A percentile compares a stretch with the other conserved stretches of the same genome.
Evolutionary conservation across 176 grass and related monocot genomes (phyloP).

Genomic region (Lolium rigidum): DNA sequence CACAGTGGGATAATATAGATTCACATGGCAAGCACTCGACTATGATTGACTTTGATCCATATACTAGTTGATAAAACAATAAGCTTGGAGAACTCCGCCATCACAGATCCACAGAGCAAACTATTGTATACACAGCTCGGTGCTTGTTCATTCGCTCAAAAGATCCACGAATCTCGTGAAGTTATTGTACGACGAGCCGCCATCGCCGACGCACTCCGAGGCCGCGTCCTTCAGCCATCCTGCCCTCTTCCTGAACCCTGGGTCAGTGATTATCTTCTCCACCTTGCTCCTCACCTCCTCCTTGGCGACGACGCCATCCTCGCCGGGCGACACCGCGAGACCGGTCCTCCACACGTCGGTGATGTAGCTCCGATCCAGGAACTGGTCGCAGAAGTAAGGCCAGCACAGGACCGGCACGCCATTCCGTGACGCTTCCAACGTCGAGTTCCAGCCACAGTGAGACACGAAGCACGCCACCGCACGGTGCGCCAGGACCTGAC

Average conservation of each 20-base stretch:
- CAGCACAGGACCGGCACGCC: conserved; percentile 56
- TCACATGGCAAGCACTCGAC: not conserved
- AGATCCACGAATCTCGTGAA: conserved; percentile 20
- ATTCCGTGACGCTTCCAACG: conserved; percentile 41
- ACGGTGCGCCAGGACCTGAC: conserved; percentile 39
- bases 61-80: not conserved
- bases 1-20: no score
- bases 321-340: conserved; percentile 40
- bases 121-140: no score
- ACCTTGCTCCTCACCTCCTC: conserved; percentile 52
- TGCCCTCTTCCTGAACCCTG: conserved; percentile 38
- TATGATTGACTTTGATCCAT: not conserved
- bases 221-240: conserved; percentile 31
- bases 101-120: not conserved
- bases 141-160: not conserved
- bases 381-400: conserved; percentile 65
- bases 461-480: conserved; percentile 57
- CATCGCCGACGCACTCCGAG: not conserved
- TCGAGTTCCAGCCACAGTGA: conserved; percentile 70
- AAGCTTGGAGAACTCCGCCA: not conserved
- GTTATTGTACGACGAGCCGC: conserved; percentile 37
- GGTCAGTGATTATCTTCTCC: conserved; percentile 28
- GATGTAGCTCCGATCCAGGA: conserved; percentile 46
- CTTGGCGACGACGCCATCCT: conserved; percentile 50
- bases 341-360: conserved; percentile 54